Base-by-base conservation (phyloP, 163 green algal genomes). In the Chlorella variabilis region DNA sequence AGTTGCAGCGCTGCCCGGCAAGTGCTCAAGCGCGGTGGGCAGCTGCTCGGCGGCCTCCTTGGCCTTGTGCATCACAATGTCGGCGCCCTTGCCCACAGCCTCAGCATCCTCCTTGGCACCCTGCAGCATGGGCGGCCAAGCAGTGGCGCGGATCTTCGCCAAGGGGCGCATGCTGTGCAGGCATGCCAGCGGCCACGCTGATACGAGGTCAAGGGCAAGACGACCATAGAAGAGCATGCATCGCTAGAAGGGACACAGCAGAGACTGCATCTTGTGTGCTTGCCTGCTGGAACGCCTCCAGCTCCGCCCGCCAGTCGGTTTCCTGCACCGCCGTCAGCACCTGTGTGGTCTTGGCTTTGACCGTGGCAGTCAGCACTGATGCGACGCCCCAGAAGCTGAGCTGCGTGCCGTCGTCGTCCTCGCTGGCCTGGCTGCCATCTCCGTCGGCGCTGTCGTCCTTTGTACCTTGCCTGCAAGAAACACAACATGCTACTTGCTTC, bases 251-350 rank as follows among this genome's bases (percentile, higher is more conserved):
- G 18, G 58, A 29, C 5, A 9, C 2, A 29, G 58, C 58, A 29
- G 9, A 31, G n/a, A 36, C 38, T 6, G 45, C 7, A 25, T n/a
- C n/a, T n/a, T n/a, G 41, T 2, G 25, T 33, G 45, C 45, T 54
- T 54, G 67, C 73, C 51, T 77, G 77, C 66, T 83, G 77, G 38
- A 83, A 77, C 2, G 77, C 65, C 65, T 75, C 71, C 8, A 97
- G 76, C 86, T 97, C 94, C 25, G 70, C 84, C n/a, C 82, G 84
- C 94, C 94, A 97, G 79, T 96, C 89, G 0, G 92, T 96, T 23
- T 94, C 82, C 54, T 89, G 75, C 54, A 94, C 86, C 71, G 84
- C 91, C 33, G 85, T 85, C 17, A 95, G 87, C 38, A 97, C 81
- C 36, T 97, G 92, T 49, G 91, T 83, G 34, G 93, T 90, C 21